Conservation (phyloP, 2,329 filamentous ascomycete genomes). For the Apiospora rasikravindrae region DNA sequence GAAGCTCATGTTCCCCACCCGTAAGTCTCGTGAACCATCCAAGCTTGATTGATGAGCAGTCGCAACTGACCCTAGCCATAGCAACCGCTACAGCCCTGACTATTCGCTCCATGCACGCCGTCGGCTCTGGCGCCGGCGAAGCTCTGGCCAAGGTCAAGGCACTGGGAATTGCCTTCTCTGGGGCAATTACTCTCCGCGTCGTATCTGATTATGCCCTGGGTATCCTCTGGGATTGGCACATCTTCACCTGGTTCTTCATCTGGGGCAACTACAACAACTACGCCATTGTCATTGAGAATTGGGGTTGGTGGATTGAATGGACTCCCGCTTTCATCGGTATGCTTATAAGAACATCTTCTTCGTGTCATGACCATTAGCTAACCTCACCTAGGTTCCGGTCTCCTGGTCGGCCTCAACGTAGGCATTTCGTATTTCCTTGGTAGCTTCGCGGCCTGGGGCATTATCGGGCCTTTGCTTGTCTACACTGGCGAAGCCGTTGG, state of each 20-base stretch:
- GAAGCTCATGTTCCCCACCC: conserved; percentile 63
- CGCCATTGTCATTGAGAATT: conserved; percentile 53
- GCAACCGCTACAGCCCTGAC: conserved; percentile 65
- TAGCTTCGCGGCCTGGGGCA: conserved; percentile 49
- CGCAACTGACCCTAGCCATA: background rate
- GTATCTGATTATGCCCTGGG: conserved; percentile 64
- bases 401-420: conserved; percentile 55
- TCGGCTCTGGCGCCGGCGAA: conserved; percentile 54
- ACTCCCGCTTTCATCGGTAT: conserved; percentile 58
- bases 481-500: conserved; percentile 46
- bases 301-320: conserved; percentile 57
- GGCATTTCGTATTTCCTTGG: conserved; percentile 56
- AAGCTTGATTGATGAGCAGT: background rate
- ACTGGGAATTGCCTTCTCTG: conserved; percentile 54
- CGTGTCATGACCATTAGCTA: background rate
- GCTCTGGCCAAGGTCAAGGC: conserved; percentile 64
- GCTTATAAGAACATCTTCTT: background rate
- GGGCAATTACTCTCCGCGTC: conserved; percentile 58
- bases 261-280: conserved; percentile 50
- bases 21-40: conserved; percentile 12
- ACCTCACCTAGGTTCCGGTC: conserved; percentile 36
- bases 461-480: conserved; percentile 55
- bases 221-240: conserved; percentile 55
- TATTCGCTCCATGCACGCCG: conserved; percentile 67
- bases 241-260: conserved; percentile 48